A percentile compares a stretch with the other conserved stretches of the same genome.
These are phyloP conservation scores for Sodiomyces alkalinus DNA, from an alignment of 2,329 filamentous ascomycete species.

Conservation along the genomic window DNA sequence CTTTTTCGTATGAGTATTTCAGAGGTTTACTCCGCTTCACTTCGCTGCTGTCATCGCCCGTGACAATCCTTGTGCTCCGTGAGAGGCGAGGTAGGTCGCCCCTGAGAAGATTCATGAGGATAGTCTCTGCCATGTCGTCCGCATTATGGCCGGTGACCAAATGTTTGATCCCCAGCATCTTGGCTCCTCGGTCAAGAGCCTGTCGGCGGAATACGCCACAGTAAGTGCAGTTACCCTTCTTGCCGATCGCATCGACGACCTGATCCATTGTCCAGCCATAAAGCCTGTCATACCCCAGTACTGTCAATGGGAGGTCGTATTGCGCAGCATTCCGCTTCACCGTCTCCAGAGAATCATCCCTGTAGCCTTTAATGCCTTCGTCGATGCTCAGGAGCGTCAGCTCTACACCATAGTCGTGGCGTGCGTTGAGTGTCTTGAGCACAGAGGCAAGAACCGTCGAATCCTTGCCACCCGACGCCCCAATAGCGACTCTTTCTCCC, in stretches of 20 bases:
- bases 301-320: constrained; percentile 82
- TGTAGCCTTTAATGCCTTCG: constrained; percentile 92
- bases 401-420: constrained; percentile 73
- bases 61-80: constrained; percentile 82
- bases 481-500: constrained; percentile 83
- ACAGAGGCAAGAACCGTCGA: constrained; percentile 92
- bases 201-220: constrained; percentile 93
- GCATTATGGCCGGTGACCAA: constrained; percentile 97
- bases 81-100: constrained; percentile 81
- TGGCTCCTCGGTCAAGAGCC: constrained; percentile 82
- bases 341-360: constrained; percentile 90
- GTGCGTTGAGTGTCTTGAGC: constrained; percentile 84
- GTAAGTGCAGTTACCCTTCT: constrained; percentile 98
- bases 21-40: constrained; percentile 93
- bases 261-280: constrained; percentile 99
- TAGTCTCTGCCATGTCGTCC: constrained; percentile 92
- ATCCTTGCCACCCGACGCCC: constrained; percentile 93
- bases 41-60: constrained; percentile 59
- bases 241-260: constrained; percentile 88
- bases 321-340: constrained; percentile 87
- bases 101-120: constrained; percentile 90
- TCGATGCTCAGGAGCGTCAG: constrained; percentile 84
- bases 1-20: constrained; percentile 98
- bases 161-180: constrained; percentile 73
- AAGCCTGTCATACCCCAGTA: constrained; percentile 82